phyloP scores from a whole-genome alignment of 148 eudicot genomes.

The Salicornia ramosissima region DNA sequence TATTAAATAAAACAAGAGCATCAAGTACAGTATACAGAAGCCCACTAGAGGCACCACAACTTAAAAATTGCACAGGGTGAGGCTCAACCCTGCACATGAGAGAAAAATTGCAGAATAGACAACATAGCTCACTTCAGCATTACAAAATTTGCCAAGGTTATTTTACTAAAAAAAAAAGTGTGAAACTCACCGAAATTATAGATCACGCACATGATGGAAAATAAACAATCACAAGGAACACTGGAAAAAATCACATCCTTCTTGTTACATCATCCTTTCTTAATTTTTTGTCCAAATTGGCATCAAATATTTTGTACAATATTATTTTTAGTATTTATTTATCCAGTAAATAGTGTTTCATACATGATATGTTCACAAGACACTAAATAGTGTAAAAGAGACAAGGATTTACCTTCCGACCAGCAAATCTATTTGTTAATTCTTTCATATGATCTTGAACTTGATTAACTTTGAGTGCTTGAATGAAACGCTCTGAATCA shows the following conservation, averaged over 20 bases:
- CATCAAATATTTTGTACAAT: no score
- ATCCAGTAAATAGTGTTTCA: background rate
- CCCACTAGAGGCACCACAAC: background rate
- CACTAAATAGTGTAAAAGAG: background rate
- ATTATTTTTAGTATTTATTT: no score
- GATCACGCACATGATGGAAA: background rate
- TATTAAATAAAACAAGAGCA: background rate
- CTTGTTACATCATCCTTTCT: no score
- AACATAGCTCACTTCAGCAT: no score
- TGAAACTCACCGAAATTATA: background rate
- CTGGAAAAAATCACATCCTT: no score
- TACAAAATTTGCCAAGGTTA: no score
- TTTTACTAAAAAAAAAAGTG: no score
- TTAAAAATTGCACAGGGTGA: no score
- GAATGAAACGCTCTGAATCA: conserved; percentile 86
- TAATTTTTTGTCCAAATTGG: no score
- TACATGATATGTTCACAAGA: conserved; percentile 1
- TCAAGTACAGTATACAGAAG: background rate
- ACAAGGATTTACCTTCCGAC: conserved; percentile 64
- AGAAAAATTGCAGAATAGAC: no score
- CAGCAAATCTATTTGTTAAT: conserved; percentile 80
- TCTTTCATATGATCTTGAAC: conserved; percentile 83
- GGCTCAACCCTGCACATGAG: no score
- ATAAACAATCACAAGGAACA: background rate
- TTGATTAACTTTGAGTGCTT: conserved; percentile 65